Conservation (phyloP, 805 yeast genomes). For the Blastobotrys attinorum region DNA sequence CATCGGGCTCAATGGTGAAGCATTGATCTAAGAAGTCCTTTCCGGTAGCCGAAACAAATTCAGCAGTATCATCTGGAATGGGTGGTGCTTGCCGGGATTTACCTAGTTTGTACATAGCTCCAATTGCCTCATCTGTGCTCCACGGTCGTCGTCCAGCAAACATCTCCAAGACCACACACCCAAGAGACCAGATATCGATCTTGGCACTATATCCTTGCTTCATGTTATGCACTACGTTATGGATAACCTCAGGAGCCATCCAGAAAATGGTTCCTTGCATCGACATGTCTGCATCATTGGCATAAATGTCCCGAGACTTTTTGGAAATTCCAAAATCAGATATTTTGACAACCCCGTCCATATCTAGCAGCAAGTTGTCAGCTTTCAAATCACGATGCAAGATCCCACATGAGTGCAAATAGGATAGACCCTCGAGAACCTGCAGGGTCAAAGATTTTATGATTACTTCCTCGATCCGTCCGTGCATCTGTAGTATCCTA, state of each 20-base stretch:
- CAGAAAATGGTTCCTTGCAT: slow-evolving; percentile 98
- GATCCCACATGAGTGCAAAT: slow-evolving; percentile 79
- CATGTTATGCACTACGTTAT: slow-evolving; percentile 61
- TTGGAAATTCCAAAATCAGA: slow-evolving; percentile 96
- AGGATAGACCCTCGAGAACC: slow-evolving; percentile 76
- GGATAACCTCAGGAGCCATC: slow-evolving; percentile 99
- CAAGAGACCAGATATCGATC: slow-evolving; percentile 96
- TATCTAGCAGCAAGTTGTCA: slow-evolving; percentile 79
- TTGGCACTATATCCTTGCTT: slow-evolving; percentile 95
- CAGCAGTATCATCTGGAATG: slow-evolving; percentile 79
- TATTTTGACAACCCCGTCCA: slow-evolving; percentile 90
- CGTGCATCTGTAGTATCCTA: slow-evolving; percentile 70
- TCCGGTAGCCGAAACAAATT: slow-evolving; percentile 56
- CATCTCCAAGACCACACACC: slow-evolving; percentile 96
- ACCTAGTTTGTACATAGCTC: slow-evolving; percentile 86
- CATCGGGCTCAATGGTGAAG: slow-evolving; percentile 64
- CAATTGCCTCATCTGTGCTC: slow-evolving; percentile 91
- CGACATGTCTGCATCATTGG: slow-evolving; percentile 90
- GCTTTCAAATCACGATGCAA: slow-evolving; percentile 93
- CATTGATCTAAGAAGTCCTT: slow-evolving; percentile 66
- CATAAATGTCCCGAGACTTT: slow-evolving; percentile 73
- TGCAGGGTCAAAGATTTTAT: slow-evolving; percentile 70
- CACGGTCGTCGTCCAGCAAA: slow-evolving; percentile 96
- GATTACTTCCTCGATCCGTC: slow-evolving; percentile 72
- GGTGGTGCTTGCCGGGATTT: slow-evolving; percentile 89